Conservation (phyloP, 192 early-diverging fungal genomes). For the Coemansia sp. region DNA sequence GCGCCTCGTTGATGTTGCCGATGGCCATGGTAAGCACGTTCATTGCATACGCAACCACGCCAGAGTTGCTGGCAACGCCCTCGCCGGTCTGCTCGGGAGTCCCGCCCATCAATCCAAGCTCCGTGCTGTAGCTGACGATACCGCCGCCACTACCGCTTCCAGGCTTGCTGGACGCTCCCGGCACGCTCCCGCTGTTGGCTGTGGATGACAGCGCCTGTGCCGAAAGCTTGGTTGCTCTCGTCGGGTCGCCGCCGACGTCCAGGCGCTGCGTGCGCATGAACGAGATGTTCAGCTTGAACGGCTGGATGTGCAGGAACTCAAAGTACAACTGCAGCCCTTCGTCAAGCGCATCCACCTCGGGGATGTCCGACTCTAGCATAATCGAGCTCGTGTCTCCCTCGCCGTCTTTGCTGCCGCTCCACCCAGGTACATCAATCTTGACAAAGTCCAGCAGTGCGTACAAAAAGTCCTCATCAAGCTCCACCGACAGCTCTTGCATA, state of each 20-base stretch:
- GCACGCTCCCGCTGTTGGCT: conserved; percentile 4
- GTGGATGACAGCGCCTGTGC: no score
- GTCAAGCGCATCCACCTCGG: conserved; percentile 68
- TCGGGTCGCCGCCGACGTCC: conserved; percentile 33
- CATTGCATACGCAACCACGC: conserved; percentile 59
- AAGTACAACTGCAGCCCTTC: conserved; percentile 83
- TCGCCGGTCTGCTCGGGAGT: conserved; percentile 32
- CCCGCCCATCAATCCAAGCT: conserved; percentile 9
- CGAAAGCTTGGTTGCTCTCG: conserved; percentile 2
- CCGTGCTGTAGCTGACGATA: conserved; percentile 21
- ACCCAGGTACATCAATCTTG: conserved; percentile 67
- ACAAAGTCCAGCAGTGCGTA: conserved; percentile 82
- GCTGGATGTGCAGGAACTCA: conserved; percentile 91
- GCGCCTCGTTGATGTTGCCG: conserved; percentile 95
- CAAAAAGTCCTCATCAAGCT: conserved; percentile 93
- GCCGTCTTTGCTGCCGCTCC: not conserved
- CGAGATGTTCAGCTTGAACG: conserved; percentile 94
- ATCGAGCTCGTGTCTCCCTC: conserved; percentile 17
- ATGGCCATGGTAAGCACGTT: conserved; percentile 96
- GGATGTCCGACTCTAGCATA: conserved; percentile 58
- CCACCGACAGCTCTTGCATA: conserved; percentile 90
- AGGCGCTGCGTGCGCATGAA: conserved; percentile 75
- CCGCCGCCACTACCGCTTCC: not conserved
- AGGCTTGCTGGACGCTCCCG: not conserved
- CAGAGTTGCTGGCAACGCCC: conserved; percentile 38